Base-by-base conservation (phyloP, 306 rosid genomes). In the Trifolium pratense region DNA sequence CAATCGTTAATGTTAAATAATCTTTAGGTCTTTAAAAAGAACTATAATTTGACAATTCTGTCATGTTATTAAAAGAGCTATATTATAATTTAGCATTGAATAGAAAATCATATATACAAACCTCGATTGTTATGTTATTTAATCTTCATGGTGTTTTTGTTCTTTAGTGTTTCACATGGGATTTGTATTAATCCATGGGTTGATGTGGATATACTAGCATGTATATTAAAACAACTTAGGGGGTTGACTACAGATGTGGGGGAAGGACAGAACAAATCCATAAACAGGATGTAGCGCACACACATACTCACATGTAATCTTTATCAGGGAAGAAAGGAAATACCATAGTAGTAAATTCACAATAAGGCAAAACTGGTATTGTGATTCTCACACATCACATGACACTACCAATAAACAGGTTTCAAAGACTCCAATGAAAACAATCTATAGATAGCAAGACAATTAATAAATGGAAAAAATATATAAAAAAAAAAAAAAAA, bases 391-490 rank as follows among this genome's bases (percentile, higher is more conserved):
- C 7, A 32, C 36, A 61, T 29, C 31, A 52, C 72, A 61, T 15
- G 2, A 26, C 57, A 60, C 32, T 9, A 6, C 29, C 29, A 29
- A 31, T 55, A 63, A 71, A 63, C 67, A 5, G 15, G 52, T 52
- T 57, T 67, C 37, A 55, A 20, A 55, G 60, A 13, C 42, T n/a
- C n/a, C n/a, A n/a, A n/a, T n/a, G n/a, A n/a, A n/a, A n/a, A n/a
- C n/a, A n/a, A n/a, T n/a, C n/a, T 36, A 59, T n/a, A 6, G 42
- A 21, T 15, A 53, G 36, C 61, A n/a, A 73, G 43, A 34, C 51
- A 60, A 46, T 69, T 16, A 43, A 15, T 43, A 75, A 88, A 86
- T 2, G 92, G 79, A 7, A 91, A 80, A n/a, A n/a, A n/a, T n/a
- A n/a, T n/a, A n/a, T n/a, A n/a, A n/a, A n/a, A n/a, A n/a, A n/a